Evolutionary conservation across 176 grass and related monocot genomes (phyloP).

Genomic region (Pontederia paniculata): DNA sequence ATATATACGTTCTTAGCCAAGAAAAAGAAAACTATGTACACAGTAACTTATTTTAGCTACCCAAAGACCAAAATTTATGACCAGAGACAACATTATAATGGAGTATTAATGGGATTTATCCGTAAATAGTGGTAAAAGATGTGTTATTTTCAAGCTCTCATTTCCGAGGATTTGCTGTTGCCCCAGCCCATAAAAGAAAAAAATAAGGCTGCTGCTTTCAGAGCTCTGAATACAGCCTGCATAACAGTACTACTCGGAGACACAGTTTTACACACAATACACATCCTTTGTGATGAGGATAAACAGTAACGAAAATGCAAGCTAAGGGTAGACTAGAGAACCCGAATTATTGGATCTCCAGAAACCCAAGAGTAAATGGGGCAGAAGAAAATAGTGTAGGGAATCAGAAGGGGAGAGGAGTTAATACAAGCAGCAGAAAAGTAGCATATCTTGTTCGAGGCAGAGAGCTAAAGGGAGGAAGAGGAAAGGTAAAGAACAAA

Average conservation of each 20-base stretch:
- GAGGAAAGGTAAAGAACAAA: background rate
- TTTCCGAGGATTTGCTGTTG: slow-evolving; percentile 15
- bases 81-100: background rate
- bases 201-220: background rate
- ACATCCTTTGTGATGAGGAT: too few relatives aligned
- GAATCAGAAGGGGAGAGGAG: background rate
- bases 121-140: background rate
- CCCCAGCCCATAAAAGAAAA: background rate
- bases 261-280: too few relatives aligned
- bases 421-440: background rate
- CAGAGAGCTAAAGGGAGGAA: background rate
- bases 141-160: slow-evolving; percentile 19
- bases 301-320: too few relatives aligned
- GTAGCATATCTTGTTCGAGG: background rate
- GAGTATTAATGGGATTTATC: background rate
- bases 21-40: too few relatives aligned
- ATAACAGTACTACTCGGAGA: background rate
- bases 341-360: too few relatives aligned
- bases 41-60: too few relatives aligned
- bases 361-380: too few relatives aligned
- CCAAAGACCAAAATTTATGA: background rate
- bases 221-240: background rate
- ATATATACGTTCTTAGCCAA: too few relatives aligned
- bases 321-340: too few relatives aligned
- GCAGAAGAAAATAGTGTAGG: too few relatives aligned